Conservation (phyloP, 345 rosid species). For the Excoecaria cochinchinensis region DNA sequence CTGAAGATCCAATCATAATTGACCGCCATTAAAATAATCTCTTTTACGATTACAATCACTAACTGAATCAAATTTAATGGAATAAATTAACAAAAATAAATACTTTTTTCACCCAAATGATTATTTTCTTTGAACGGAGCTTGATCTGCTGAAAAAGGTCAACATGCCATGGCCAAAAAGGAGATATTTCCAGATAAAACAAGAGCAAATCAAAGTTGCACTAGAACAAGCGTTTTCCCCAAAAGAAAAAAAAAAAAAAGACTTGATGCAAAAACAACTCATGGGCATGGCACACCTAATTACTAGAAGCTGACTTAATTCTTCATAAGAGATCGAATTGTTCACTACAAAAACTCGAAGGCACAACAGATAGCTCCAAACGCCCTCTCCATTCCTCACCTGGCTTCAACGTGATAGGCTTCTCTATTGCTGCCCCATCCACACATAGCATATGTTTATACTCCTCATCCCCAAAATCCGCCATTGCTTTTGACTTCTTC, state of each 20-base stretch:
- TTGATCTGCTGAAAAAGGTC: too few relatives aligned
- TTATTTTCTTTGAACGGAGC: too few relatives aligned
- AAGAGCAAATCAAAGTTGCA: not conserved
- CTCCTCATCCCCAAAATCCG: slow-evolving; percentile 25
- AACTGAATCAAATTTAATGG: too few relatives aligned
- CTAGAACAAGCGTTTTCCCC: too few relatives aligned
- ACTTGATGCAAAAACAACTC: not conserved
- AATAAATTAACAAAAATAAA: too few relatives aligned
- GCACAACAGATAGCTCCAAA: slow-evolving; percentile 27
- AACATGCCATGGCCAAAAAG: not conserved
- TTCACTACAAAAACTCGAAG: slow-evolving; percentile 30
- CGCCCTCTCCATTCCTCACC: slow-evolving; percentile 33
- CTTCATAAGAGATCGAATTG: slow-evolving; percentile 18
- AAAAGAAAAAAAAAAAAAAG: not conserved
- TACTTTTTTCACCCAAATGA: too few relatives aligned
- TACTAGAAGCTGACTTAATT: not conserved
- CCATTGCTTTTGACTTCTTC: slow-evolving; percentile 30
- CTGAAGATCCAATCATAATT: too few relatives aligned
- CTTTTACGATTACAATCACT: too few relatives aligned
- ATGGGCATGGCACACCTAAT: not conserved
- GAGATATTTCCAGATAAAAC: not conserved
- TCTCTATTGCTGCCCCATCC: slow-evolving; percentile 26
- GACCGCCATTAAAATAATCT: too few relatives aligned
- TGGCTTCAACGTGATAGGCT: slow-evolving; percentile 24
- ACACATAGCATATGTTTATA: slow-evolving; percentile 28